A percentile compares a stretch with the other conserved stretches of the same genome.
Conservation (phyloP, 192 early-diverging fungal species). For the Cetraspora pellucida region DNA sequence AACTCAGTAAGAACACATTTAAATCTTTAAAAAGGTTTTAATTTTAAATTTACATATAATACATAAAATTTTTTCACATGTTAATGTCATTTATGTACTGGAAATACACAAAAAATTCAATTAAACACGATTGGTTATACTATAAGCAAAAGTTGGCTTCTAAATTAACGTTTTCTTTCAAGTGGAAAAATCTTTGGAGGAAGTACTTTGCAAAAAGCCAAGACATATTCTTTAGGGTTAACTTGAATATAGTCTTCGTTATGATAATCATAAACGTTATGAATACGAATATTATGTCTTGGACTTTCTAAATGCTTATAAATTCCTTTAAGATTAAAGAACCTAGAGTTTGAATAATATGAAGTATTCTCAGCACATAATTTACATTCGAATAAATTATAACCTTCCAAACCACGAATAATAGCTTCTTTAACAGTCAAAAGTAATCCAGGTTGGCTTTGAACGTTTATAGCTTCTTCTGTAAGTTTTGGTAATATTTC, state of each 20-base stretch:
- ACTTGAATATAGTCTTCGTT: not conserved
- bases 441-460: not conserved
- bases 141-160: too few relatives aligned
- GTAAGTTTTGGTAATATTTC: constrained; percentile 9
- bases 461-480: not conserved
- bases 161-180: too few relatives aligned
- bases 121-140: too few relatives aligned
- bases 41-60: too few relatives aligned
- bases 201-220: not conserved
- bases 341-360: not conserved
- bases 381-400: not conserved
- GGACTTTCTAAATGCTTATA: not conserved
- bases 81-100: too few relatives aligned
- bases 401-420: not conserved
- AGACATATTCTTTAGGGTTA: not conserved
- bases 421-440: constrained; percentile 7
- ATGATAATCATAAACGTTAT: too few relatives aligned
- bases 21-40: too few relatives aligned
- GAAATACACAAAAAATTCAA: too few relatives aligned
- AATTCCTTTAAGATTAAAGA: not conserved
- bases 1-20: too few relatives aligned
- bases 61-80: too few relatives aligned
- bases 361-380: not conserved
- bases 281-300: too few relatives aligned
- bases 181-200: not conserved